A percentile compares a stretch with the other conserved stretches of the same genome.
These are phyloP conservation scores for Ophiostoma sp. DNA, from an alignment of 2,329 filamentous ascomycete genomes.

Conservation along the genomic window DNA sequence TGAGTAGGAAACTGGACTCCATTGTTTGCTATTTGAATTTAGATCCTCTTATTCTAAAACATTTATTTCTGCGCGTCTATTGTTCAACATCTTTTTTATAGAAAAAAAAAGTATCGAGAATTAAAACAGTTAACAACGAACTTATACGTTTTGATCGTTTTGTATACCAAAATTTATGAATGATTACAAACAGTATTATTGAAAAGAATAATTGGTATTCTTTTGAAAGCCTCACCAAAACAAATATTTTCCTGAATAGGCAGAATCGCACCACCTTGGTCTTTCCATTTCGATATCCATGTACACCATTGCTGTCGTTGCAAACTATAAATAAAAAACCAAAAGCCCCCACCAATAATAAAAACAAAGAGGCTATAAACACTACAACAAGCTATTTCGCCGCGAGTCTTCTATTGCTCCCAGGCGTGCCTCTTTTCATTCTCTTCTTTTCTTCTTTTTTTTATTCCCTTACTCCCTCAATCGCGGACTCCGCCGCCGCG, in stretches of 20 bases:
- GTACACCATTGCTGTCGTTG: conserved; percentile 13
- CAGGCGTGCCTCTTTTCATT: neutral
- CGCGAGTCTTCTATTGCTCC: neutral
- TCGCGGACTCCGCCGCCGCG: conserved; percentile 57
- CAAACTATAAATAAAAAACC: neutral
- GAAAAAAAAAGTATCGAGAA: no score
- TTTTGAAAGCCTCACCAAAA: neutral
- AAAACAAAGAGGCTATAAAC: neutral
- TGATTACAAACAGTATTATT: neutral
- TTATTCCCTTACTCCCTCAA: conserved; percentile 36
- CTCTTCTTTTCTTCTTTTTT: neutral
- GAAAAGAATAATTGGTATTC: neutral
- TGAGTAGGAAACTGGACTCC: no score
- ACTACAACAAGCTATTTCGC: neutral
- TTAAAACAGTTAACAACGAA: no score
- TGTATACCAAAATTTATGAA: neutral
- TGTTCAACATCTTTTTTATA: no score
- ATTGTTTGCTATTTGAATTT: no score
- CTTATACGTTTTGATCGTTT: no score
- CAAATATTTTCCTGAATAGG: neutral
- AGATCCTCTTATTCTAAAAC: no score
- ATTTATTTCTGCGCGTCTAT: no score
- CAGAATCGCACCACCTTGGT: neutral
- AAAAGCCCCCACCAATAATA: neutral
- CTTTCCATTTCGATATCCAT: conserved; percentile 9